Evolutionary conservation across 1,284 basidiomycete genomes (phyloP), one percentile per base, ranked within the genome.

Genomic region (Cryptococcus sp.): DNA sequence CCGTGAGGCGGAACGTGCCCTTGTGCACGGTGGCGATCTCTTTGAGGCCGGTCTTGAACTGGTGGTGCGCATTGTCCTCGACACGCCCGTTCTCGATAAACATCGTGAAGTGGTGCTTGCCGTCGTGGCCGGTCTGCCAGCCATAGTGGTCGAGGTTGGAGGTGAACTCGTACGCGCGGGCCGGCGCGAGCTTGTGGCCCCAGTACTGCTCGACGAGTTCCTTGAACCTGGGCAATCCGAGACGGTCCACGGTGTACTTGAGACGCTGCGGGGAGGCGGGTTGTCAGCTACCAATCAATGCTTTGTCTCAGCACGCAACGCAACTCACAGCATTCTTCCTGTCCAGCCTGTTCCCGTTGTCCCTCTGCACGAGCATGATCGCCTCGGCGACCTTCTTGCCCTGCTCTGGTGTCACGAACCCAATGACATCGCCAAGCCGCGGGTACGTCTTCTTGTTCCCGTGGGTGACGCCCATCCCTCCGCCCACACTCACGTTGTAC

Each of bases 361-460:
- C 96, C 60, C 94, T 82, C 79, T 99, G 95, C 35, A 88, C 87
- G 52, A 97, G 79, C 87, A 99, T 89, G 69, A 98, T 84, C 72
- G 88, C 87, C 80, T 98, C 94, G 37, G 92, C 92, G 8, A 94
- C 88, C 57, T 86, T 81, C 68, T 84, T 83, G 50, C 89, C 92
- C 74, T 98, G 87, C 61, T 95, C 91, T 15, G 86, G 81, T 1
- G 87, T 89, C 68, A 92, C 91, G 81, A 97, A 99, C 53, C 95
- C 96, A 63, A 99, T 84, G 28, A 97, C 80, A 68, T 87, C 87
- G 49, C 85, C 93, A 43, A 88, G 78, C 60, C 96, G 87, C 46
- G 96, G 96, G 77, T 98, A 98, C 0, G 95, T 99, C 81, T 95
- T 94, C 82, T 98, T 98, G 83, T 92, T 96, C 52, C 90, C 92